A percentile compares a stretch with the other conserved stretches of the same genome.
Evolutionary conservation across 345 rosid genomes (phyloP).

Genomic region (Eucalyptus pauciflora): DNA sequence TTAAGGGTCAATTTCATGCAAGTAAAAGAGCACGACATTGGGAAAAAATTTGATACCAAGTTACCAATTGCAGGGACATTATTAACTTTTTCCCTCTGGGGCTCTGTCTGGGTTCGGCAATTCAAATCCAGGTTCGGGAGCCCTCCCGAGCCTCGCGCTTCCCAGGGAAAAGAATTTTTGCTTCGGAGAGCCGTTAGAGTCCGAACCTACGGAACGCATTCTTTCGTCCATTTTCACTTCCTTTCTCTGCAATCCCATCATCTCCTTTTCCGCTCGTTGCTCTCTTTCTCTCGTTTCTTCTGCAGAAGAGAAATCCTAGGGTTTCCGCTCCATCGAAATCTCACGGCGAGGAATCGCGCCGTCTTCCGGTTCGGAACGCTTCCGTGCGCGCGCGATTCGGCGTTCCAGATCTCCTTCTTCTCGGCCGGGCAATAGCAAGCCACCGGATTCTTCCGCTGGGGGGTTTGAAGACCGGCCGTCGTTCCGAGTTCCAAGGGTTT

Average conservation of each 20-base stretch:
- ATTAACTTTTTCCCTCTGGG: neutral
- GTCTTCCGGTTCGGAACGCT: neutral
- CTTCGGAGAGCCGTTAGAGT: neutral
- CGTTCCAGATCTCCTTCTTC: neutral
- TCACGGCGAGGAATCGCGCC: neutral
- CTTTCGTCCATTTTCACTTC: neutral
- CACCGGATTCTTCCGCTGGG: neutral
- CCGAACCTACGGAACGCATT: neutral
- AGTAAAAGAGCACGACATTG: neutral
- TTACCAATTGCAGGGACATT: neutral
- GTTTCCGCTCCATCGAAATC: neutral
- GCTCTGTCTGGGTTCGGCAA: neutral
- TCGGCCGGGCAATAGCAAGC: neutral
- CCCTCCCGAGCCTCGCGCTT: neutral
- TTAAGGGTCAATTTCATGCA: neutral
- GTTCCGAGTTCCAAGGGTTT: neutral
- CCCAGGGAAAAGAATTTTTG: neutral
- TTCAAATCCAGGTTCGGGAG: neutral
- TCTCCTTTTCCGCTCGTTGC: neutral
- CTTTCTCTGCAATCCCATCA: neutral
- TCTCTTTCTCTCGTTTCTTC: neutral
- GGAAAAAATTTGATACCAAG: neutral
- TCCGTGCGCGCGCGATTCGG: neutral
- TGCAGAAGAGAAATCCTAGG: neutral
- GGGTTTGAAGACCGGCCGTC: neutral